Conservation (phyloP, 352 stramenopile genomes). For the Globisporangium abappressorium region DNA sequence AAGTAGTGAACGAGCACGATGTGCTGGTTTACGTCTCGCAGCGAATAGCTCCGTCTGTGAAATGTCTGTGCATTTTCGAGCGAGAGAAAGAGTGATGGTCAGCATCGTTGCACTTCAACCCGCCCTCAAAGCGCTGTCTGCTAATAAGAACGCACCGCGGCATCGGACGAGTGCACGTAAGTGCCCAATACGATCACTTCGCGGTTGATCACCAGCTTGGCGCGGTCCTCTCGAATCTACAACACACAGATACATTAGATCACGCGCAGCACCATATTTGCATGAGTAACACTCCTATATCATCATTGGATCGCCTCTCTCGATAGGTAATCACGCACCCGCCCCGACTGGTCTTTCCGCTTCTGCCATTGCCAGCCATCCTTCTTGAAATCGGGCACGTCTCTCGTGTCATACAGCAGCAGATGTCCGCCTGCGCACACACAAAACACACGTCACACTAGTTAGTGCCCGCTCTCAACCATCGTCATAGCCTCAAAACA, state of each 20-base stretch:
- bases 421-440: slow-evolving; percentile 53
- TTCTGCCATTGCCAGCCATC: slow-evolving; percentile 87
- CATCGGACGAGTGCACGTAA: slow-evolving; percentile 82
- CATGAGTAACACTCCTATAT: neutral
- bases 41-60: slow-evolving; percentile 77
- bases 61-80: slow-evolving; percentile 46
- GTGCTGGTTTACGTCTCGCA: slow-evolving; percentile 61
- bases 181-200: slow-evolving; percentile 76
- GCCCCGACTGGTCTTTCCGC: slow-evolving; percentile 77
- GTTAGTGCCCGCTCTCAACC: neutral
- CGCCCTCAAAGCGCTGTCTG: no score
- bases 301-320: neutral
- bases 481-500: no score
- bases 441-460: neutral
- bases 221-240: slow-evolving; percentile 75
- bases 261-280: neutral
- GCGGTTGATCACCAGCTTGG: slow-evolving; percentile 84
- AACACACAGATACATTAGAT: neutral
- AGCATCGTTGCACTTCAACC: no score
- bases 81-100: no score
- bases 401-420: slow-evolving; percentile 63
- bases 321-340: slow-evolving; percentile 23
- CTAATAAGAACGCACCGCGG: slow-evolving; percentile 33
- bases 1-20: slow-evolving; percentile 89
- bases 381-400: slow-evolving; percentile 79